Evolutionary conservation across 2,329 filamentous ascomycete genomes (phyloP), one percentile per base, ranked within the genome.

Genomic region (Cladosporium sp.): DNA sequence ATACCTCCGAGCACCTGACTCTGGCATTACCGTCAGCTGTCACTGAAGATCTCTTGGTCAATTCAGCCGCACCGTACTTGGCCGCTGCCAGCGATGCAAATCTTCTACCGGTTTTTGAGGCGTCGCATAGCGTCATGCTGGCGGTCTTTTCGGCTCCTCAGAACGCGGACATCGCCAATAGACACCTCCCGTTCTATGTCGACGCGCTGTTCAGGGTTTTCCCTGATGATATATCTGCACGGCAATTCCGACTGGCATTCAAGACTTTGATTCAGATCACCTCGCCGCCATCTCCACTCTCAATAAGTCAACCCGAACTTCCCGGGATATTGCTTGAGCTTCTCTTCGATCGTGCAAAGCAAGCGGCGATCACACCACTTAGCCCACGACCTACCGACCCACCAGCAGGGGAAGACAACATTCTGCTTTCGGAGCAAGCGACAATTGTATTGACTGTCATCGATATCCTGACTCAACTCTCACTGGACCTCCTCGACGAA

Each of bases 211-310:
- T 96, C 69, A 80, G 83, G 19, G 78, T 90, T 0, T 96, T 96
- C 72, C 92, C 92, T 0, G 72, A 79, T 1, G 88, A 88, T 60
- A 84, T 96, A 19, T 92, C 90, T 0, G 82, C 89, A 0, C 85
- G 92, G 15, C 92, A 97, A 71, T 96, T 97, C 77, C 84, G 92
- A 30, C 80, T 96, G 9, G 92, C 92, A 11, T 92, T 96, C 78
- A 90, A 88, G 71, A 93, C 90, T 1, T 79, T 96, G 47, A 84
- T 96, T 72, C 88, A 88, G 66, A 87, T 95, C 60, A 86, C 91
- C 11, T 87, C 88, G 2, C 90, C 92, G 2, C 92, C 92, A 0
- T 91, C 89, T 38, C 82, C 85, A 1, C 82, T 95, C 40, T 85
- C 88, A 36, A 85, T 84, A 49, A 82, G 82, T 5, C 87, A 94